phyloP scores from a whole-genome alignment of 1,284 basidiomycete species.

The Ceratobasidium sp. region DNA sequence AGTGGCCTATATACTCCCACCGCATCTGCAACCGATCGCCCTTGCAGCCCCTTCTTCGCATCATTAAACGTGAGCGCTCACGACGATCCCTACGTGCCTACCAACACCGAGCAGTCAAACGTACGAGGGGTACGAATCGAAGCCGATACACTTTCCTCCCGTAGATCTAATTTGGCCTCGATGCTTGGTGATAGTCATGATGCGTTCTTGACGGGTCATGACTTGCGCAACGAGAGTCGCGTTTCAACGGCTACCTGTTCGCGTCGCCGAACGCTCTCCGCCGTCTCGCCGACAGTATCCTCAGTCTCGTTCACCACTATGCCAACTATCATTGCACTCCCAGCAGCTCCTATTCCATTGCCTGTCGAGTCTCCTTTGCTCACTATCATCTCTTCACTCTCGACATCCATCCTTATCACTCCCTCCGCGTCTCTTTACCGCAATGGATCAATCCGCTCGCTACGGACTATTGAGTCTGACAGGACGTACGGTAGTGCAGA shows the following conservation, averaged over 20 bases:
- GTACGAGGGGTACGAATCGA: constrained; percentile 55
- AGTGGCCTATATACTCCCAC: constrained; percentile 24
- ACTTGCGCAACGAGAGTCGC: constrained; percentile 11
- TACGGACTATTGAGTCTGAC: constrained; percentile 52
- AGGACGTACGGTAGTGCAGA: constrained; percentile 73
- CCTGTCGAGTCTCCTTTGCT: constrained; percentile 19
- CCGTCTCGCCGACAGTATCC: constrained; percentile 21
- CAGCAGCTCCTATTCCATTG: constrained; percentile 41
- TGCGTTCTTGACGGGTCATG: constrained; percentile 45
- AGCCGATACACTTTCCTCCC: constrained; percentile 62
- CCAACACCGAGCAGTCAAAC: constrained; percentile 28
- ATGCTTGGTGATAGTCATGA: constrained; percentile 66
- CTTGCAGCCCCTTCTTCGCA: constrained; percentile 28
- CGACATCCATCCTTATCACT: background rate
- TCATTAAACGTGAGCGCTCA: constrained; percentile 5
- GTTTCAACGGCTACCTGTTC: constrained; percentile 28
- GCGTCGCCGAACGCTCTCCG: constrained; percentile 28
- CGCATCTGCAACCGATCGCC: constrained; percentile 2
- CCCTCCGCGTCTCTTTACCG: background rate
- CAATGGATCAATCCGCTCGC: constrained; percentile 32
- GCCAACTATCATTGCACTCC: constrained; percentile 35
- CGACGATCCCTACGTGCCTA: constrained; percentile 27
- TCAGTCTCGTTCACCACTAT: constrained; percentile 36
- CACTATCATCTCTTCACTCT: background rate
- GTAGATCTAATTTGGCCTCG: constrained; percentile 64